Evolutionary conservation across 1,139 yeast species (phyloP), one percentile per base, ranked within the genome.

Genomic region (Saccharomyces hybrid): DNA sequence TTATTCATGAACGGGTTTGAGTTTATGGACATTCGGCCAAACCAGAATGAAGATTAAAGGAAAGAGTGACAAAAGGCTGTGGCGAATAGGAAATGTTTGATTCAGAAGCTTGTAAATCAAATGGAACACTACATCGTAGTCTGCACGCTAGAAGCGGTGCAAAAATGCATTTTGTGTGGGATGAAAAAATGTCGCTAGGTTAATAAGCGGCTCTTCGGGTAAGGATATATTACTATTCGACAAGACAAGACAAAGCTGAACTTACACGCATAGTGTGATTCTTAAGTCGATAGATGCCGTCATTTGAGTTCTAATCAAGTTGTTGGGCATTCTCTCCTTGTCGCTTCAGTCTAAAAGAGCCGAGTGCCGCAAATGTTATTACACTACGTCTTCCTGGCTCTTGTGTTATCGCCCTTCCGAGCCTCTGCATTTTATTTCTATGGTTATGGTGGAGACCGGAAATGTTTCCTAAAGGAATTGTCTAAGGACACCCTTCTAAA

Each of bases 391-490:
- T 26, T 61, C 42, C 48, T 62, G n/a, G 51, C 55, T 5, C 49
- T 63, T 9, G 50, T 64, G 4, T 54, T 62, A n/a, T 58, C 64
- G 46, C 55, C 69, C 11, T 57, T 63, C 4, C 55, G 63, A 4
- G 68, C 62, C 14, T 61, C 62, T 55, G 76, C 72, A 2, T 73
- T 73, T 57, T 70, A 73, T 57, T 83, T 80, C 65, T 84, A 82
- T 63, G 67, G 79, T 19, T 78, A 79, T 46, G 82, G 83, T 26
- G 83, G 83, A 42, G 80, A 75, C 32, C 78, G 81, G 54, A 77
- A 76, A 64, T 86, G 95, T 67, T 86, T 86, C 71, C 78, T 77
- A 65, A 81, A 83, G 63, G 91, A 85, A 61, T 72, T 86, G 51
- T 76, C 81, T 16, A 74, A 77, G 60, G 86, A 79, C 47, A 77